Conservation (phyloP, 2,329 filamentous ascomycete genomes). For the Penicillium hesseltinei region DNA sequence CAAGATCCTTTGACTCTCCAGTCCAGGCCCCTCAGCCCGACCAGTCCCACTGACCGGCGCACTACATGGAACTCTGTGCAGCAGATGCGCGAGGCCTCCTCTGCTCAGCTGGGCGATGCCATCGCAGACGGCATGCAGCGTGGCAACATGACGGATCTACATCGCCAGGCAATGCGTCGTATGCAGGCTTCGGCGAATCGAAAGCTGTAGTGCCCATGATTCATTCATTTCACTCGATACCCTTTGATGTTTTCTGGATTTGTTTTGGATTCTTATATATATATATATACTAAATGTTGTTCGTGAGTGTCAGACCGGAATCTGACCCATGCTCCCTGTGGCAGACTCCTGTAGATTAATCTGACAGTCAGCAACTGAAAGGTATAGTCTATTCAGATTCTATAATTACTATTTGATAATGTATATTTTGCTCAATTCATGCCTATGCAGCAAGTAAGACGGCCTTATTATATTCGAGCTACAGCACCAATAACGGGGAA, state of each 20-base stretch:
- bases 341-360: too few relatives aligned
- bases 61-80: conserved; percentile 58
- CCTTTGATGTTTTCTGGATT: conserved; percentile 6
- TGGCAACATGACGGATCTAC: conserved; percentile 70
- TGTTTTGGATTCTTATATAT: background rate
- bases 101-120: conserved; percentile 58
- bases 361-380: too few relatives aligned
- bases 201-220: conserved; percentile 16
- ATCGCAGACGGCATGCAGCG: conserved; percentile 75
- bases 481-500: too few relatives aligned
- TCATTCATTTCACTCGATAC: conserved; percentile 13
- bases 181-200: conserved; percentile 66
- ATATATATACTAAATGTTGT: background rate
- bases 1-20: conserved; percentile 30
- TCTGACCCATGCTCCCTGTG: too few relatives aligned
- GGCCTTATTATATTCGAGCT: background rate
- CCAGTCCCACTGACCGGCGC: conserved; percentile 58
- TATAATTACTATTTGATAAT: conserved; percentile 2
- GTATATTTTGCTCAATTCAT: background rate
- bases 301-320: too few relatives aligned
- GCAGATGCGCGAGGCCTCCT: conserved; percentile 58
- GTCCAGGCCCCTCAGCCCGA: conserved; percentile 29
- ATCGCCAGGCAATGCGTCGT: conserved; percentile 73
- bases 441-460: background rate
- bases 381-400: background rate